These are phyloP conservation scores for Diphasiastrum complanatum DNA, from an alignment of 83 land plant genomes.

Conservation along the genomic window DNA sequence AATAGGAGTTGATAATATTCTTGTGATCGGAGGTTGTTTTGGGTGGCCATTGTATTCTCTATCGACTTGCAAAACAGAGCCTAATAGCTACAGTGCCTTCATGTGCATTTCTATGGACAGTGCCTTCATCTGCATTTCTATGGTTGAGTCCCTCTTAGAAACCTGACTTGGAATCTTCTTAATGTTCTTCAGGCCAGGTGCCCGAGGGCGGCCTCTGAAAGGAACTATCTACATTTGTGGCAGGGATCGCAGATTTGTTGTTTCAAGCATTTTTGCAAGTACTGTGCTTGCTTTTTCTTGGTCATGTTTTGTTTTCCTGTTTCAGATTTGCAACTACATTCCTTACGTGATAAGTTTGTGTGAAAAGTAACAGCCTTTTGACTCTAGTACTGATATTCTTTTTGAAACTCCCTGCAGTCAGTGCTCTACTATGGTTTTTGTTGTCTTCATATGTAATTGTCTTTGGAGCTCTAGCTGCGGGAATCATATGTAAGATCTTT, in stretches of 20 bases:
- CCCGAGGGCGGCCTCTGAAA: constrained; percentile 12
- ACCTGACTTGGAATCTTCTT: neutral
- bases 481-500: constrained; percentile 4
- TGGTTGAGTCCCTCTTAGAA: neutral
- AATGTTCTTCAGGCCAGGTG: constrained; percentile 1
- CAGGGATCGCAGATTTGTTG: constrained; percentile 2
- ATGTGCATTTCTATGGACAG: no score
- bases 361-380: no score
- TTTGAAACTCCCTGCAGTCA: constrained; percentile 10
- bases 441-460: constrained; percentile 1
- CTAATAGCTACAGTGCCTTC: no score
- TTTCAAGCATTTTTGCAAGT: neutral
- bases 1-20: no score
- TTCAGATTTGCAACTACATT: neutral
- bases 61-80: no score
- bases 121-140: no score
- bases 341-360: no score
- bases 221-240: constrained; percentile 11
- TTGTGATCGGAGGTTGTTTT: no score
- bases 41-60: no score
- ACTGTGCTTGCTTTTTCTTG: neutral
- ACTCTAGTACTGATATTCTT: no score
- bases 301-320: neutral
- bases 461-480: neutral
- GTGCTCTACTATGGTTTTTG: constrained; percentile 4